phyloP scores from a whole-genome alignment of 768 basidiomycete species.

The Tubosaeta sp. region DNA sequence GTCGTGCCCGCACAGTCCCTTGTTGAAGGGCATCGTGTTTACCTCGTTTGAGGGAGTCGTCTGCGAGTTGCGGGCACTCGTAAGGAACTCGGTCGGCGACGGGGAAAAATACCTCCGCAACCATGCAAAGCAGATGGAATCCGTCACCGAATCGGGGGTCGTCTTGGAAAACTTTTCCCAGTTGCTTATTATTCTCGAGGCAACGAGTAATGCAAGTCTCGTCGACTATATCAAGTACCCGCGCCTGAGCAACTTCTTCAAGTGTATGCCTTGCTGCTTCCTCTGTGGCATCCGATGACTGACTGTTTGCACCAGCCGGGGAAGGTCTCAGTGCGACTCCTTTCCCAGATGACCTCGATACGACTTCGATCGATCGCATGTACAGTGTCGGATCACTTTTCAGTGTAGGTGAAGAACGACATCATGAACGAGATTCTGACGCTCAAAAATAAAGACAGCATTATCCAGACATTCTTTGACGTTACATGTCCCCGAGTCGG shows the following conservation, averaged over 20 bases:
- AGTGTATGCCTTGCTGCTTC: conserved; percentile 2
- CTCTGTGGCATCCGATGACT: too few relatives aligned
- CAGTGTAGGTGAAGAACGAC: conserved; percentile 12
- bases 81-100: conserved; percentile 3
- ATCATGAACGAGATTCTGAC: conserved; percentile 21
- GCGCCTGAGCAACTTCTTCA: conserved; percentile 19
- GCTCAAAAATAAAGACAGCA: neutral
- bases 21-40: too few relatives aligned
- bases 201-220: too few relatives aligned
- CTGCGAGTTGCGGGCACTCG: too few relatives aligned
- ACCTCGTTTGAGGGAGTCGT: too few relatives aligned
- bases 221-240: too few relatives aligned
- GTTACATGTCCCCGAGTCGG: conserved; percentile 17
- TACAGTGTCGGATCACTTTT: neutral
- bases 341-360: conserved; percentile 17
- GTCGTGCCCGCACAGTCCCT: conserved; percentile 10
- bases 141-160: conserved; percentile 11
- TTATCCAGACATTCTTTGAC: conserved; percentile 20
- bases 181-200: conserved; percentile 17
- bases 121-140: conserved; percentile 17
- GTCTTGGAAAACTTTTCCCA: conserved; percentile 17
- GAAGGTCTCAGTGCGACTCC: neutral
- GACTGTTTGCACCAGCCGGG: too few relatives aligned
- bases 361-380: conserved; percentile 17
- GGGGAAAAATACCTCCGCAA: conserved; percentile 11